Conservation (phyloP, 495 filamentous ascomycete genomes). For the Lindgomyces ingoldianus region DNA sequence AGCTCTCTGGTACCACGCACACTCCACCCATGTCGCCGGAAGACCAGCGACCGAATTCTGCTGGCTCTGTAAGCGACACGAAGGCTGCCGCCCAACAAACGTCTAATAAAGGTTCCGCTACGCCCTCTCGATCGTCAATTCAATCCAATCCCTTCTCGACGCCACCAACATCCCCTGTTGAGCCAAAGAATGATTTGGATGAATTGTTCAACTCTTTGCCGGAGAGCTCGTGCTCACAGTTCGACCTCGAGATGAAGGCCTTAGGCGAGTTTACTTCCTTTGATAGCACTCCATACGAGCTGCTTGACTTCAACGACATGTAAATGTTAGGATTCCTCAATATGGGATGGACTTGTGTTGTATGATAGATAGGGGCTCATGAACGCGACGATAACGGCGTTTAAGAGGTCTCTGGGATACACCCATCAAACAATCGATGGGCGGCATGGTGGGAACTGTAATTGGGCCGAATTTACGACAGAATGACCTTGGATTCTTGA, state of each 20-base stretch:
- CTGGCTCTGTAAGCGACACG: not conserved
- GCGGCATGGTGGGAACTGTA: not conserved
- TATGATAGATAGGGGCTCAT: conserved; percentile 17
- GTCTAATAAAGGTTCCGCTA: conserved; percentile 17
- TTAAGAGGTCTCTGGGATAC: conserved; percentile 7
- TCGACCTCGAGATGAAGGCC: conserved; percentile 37
- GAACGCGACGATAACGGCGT: conserved; percentile 26
- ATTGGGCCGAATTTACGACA: conserved; percentile 7
- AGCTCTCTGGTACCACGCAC: conserved; percentile 30
- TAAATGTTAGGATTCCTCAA: not conserved
- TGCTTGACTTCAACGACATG: conserved; percentile 31
- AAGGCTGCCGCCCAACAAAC: conserved; percentile 7
- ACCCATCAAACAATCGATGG: not conserved
- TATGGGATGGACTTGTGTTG: conserved; percentile 6
- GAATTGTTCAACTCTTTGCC: conserved; percentile 27
- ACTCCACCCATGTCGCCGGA: conserved; percentile 38
- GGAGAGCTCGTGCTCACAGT: conserved; percentile 25
- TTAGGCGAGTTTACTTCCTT: conserved; percentile 34
- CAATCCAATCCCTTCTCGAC: conserved; percentile 37
- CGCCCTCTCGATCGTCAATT: conserved; percentile 31
- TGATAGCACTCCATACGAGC: conserved; percentile 23
- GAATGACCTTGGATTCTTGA: conserved; percentile 12
- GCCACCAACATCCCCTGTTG: conserved; percentile 34
- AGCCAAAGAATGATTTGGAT: conserved; percentile 27
- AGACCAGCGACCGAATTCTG: conserved; percentile 13